Percentiles rank a stretch among this genome's conserved stretches.
These are phyloP conservation scores for Geotrichum citri-aurantii DNA, from an alignment of 1,139 yeast genomes.

Conservation along the genomic window DNA sequence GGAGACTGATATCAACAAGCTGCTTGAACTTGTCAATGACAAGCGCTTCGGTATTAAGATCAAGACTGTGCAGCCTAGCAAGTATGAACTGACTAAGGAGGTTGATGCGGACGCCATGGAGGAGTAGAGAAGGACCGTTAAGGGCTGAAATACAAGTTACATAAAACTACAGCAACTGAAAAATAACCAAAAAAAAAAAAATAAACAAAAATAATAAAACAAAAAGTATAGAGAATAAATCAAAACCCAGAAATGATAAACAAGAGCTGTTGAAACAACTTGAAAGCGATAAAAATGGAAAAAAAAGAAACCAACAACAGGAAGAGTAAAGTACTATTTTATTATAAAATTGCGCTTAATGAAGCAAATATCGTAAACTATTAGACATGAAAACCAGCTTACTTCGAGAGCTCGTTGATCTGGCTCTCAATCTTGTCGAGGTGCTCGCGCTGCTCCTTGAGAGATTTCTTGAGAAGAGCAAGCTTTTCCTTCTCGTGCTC, in stretches of 20 bases:
- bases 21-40: slow-evolving; percentile 26
- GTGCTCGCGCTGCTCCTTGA: slow-evolving; percentile 46
- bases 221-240: neutral
- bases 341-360: neutral
- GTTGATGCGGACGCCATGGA: slow-evolving; percentile 11
- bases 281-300: neutral
- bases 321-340: neutral
- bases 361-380: neutral
- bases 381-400: neutral
- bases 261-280: neutral
- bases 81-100: slow-evolving; percentile 16
- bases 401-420: slow-evolving; percentile 17
- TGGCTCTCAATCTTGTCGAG: slow-evolving; percentile 29
- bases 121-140: slow-evolving; percentile 9
- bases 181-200: too few relatives aligned
- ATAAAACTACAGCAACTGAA: too few relatives aligned
- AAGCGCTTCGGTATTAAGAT: slow-evolving; percentile 28
- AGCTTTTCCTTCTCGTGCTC: slow-evolving; percentile 60
- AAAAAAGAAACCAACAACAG: neutral
- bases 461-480: slow-evolving; percentile 41
- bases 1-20: slow-evolving; percentile 28
- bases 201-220: neutral
- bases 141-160: neutral
- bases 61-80: slow-evolving; percentile 30
- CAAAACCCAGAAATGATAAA: neutral